Base-by-base conservation (phyloP, 1,284 basidiomycete genomes). In the Trametes sp. region DNA sequence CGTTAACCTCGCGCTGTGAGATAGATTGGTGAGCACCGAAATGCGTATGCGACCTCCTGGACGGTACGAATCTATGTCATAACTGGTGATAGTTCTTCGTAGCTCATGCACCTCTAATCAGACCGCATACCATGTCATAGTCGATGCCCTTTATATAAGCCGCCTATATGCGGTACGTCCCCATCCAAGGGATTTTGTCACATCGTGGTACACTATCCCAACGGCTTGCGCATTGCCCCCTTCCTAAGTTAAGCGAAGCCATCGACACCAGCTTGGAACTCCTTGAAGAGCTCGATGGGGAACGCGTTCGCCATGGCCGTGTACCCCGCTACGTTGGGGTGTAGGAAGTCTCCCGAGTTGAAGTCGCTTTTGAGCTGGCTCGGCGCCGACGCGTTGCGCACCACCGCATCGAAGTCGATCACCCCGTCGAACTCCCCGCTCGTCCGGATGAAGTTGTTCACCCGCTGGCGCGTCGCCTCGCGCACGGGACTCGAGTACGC, bases 301-400 rank as follows among this genome's bases (percentile, higher is more conserved):
- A 81, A 81, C 56, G 72, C 75, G 35, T 78, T 72, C 28, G 82
- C 82, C 59, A 84, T 75, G 1, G 74, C 75, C 53, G 75, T 70
- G 66, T 83, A 83, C 0, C 81, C 83, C 26, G 78, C 78, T 0
- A 77, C 77, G 67, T 81, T 83, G 19, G 78, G 79, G 70, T 84
- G 83, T 63, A 84, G 70, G 63, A 75, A 78, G 72, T 84, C 83
- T 6, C 82, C 82, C 8, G 75, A 78, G 69, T 83, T 74, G 65
- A 76, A 83, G 45, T 60, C 55, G 7, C 76, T 74, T 61, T 70
- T 73, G 44, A 84, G 64, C 68, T 78, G 76, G 33, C 75, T 73
- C 10, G 77, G 76, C 41, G 75, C 76, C 13, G 57, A 61, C 2
- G 80, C 78, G 67, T 84, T 80, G 50, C 73, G 72, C 38, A 82